phyloP scores from a whole-genome alignment of 495 filamentous ascomycete species.

The Aspergillus olivimuriae region DNA sequence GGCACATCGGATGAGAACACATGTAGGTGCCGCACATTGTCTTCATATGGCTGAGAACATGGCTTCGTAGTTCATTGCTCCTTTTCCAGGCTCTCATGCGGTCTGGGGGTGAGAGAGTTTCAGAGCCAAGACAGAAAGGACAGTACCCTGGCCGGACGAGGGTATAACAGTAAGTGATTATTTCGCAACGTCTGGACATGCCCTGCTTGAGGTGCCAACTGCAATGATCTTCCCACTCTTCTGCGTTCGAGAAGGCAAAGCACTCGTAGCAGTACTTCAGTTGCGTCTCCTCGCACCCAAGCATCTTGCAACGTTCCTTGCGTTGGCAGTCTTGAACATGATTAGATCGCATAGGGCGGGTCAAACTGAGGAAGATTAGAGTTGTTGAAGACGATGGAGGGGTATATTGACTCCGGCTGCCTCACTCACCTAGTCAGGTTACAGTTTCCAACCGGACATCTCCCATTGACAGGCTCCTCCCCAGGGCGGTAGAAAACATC shows the following conservation, averaged over 20 bases:
- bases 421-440: not conserved
- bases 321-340: constrained; percentile 4
- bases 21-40: not conserved
- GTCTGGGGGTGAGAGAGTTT: not conserved
- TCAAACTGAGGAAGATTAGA: constrained; percentile 3
- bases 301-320: constrained; percentile 2
- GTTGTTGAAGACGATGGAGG: too few relatives aligned
- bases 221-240: constrained; percentile 3
- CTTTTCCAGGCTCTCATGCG: constrained; percentile 1
- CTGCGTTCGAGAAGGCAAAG: not conserved
- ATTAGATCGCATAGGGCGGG: not conserved
- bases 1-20: constrained; percentile 1
- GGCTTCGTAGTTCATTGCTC: constrained; percentile 3
- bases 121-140: constrained; percentile 3
- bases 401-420: not conserved
- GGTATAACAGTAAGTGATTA: constrained; percentile 8
- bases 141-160: constrained; percentile 7
- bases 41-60: constrained; percentile 1
- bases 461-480: constrained; percentile 4
- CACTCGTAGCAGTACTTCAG: constrained; percentile 5
- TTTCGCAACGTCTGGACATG: constrained; percentile 6
- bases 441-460: not conserved
- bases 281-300: not conserved
- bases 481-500: constrained; percentile 6
- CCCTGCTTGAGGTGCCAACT: constrained; percentile 1